Evolutionary conservation across 345 rosid genomes (phyloP).

Genomic region (Dipteronia sinensis): DNA sequence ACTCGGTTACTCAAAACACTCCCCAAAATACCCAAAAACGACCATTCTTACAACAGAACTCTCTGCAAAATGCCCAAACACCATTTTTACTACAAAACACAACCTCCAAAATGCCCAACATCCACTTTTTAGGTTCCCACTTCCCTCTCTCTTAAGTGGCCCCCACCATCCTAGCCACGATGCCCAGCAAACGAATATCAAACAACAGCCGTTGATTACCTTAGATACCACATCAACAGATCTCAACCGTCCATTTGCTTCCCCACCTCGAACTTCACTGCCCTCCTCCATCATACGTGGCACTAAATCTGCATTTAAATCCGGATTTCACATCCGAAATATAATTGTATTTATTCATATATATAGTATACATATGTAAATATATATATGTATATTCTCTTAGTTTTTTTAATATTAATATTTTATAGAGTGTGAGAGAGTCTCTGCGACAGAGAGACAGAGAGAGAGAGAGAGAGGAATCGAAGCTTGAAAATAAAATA

Average conservation of each 20-base stretch:
- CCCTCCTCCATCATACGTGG: conserved; percentile 42
- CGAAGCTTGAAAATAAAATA: not conserved
- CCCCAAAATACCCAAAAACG: too few species aligned
- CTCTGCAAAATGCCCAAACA: too few species aligned
- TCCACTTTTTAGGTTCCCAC: not conserved
- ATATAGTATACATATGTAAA: not conserved
- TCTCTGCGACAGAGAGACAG: not conserved
- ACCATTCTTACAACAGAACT: too few species aligned
- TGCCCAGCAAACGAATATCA: conserved; percentile 23
- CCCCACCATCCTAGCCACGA: conserved; percentile 12
- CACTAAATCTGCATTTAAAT: conserved; percentile 58
- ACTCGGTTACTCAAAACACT: too few species aligned
- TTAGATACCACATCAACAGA: conserved; percentile 3
- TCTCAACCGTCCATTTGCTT: conserved; percentile 46
- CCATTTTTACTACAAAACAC: not conserved
- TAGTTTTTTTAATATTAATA: not conserved
- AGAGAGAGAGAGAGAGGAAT: not conserved
- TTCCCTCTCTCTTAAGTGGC: not conserved
- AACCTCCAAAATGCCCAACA: not conserved
- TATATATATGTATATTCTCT: not conserved
- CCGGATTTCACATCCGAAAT: conserved; percentile 68
- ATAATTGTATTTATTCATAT: not conserved
- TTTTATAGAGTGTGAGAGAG: too few species aligned
- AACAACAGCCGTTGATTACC: conserved; percentile 21
- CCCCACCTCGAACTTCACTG: conserved; percentile 8